Evolutionary conservation across 257 asterid species (phyloP).

Genomic region (Solanum bulbocastanum): DNA sequence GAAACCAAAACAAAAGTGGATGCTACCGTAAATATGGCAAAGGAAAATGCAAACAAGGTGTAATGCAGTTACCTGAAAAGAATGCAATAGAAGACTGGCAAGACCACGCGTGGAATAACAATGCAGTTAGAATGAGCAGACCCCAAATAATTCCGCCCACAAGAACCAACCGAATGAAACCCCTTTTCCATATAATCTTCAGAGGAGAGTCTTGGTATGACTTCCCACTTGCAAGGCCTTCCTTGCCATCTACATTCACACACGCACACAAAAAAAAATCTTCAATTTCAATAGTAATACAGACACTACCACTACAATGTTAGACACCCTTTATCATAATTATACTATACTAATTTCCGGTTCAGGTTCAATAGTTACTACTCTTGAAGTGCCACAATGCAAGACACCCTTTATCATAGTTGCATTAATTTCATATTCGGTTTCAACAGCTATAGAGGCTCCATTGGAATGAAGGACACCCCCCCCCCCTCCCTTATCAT

Average conservation of each 20-base stretch:
- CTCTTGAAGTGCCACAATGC: neutral
- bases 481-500: neutral
- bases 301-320: neutral
- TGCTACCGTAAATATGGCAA: neutral
- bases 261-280: neutral
- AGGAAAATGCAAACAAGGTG: neutral
- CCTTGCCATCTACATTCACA: conserved; percentile 13
- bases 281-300: neutral
- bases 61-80: conserved; percentile 25
- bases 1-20: neutral
- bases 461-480: neutral
- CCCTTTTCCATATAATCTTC: conserved; percentile 38
- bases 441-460: neutral
- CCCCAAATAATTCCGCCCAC: conserved; percentile 40
- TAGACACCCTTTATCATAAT: neutral
- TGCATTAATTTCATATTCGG: neutral
- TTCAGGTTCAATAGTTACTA: neutral
- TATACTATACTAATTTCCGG: neutral
- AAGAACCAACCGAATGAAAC: conserved; percentile 29
- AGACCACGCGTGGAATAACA: conserved; percentile 37
- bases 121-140: conserved; percentile 23
- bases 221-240: conserved; percentile 14
- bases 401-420: neutral
- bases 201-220: conserved; percentile 16
- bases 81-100: conserved; percentile 37